Conservation (phyloP, 305 asterid species). For the Fraxinus albicans region DNA sequence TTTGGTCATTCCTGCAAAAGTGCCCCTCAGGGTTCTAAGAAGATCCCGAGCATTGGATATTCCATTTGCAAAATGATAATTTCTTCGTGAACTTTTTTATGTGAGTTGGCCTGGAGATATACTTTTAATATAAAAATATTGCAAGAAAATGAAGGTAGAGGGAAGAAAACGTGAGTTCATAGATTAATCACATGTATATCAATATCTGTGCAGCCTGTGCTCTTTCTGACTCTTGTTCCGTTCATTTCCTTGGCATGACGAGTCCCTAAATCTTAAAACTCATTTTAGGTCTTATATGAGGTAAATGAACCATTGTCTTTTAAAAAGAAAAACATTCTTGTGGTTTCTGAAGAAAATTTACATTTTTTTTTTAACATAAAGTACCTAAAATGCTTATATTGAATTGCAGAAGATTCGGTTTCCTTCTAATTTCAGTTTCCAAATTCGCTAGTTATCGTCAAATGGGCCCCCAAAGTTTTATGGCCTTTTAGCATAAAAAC, state of each 20-base stretch:
- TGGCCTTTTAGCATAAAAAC: background rate
- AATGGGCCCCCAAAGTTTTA: background rate
- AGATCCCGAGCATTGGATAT: background rate
- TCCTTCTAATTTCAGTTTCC: constrained; percentile 1
- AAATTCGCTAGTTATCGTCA: background rate
- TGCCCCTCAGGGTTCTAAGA: background rate
- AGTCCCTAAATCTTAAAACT: background rate
- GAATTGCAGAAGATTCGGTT: background rate
- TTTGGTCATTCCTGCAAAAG: background rate
- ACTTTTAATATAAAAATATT: background rate
- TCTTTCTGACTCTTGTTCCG: background rate
- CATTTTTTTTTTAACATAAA: background rate
- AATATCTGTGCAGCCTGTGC: background rate
- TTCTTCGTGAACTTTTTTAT: background rate
- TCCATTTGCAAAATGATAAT: background rate
- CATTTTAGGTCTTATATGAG: background rate
- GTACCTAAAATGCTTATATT: background rate
- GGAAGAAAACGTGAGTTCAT: background rate
- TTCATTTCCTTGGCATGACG: background rate
- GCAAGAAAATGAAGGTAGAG: background rate
- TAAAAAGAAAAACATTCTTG: background rate
- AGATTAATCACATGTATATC: background rate
- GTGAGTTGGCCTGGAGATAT: background rate
- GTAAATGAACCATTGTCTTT: background rate
- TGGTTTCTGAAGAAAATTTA: background rate